A percentile compares a stretch with the other conserved stretches of the same genome.
phyloP scores from a whole-genome alignment of 2,329 filamentous ascomycete species.

The Ceratocystis lukuohia region DNA sequence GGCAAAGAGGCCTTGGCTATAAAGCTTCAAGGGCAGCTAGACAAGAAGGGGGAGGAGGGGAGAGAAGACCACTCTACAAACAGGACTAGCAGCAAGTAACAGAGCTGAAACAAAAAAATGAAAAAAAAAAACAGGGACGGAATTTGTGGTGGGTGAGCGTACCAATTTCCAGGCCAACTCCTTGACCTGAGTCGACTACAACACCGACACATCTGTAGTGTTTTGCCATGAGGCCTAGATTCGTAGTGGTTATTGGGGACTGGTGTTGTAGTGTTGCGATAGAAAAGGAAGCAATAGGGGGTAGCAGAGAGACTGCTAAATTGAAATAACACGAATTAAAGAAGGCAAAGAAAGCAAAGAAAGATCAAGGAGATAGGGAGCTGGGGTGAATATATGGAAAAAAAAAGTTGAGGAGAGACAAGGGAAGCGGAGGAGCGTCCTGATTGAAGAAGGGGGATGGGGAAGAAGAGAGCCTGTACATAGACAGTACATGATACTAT shows the following conservation, averaged over 20 bases:
- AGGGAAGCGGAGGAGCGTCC: neutral
- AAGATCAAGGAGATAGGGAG: neutral
- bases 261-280: neutral
- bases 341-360: neutral
- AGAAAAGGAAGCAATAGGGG: neutral
- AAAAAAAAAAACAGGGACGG: neutral
- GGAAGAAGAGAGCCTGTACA: neutral
- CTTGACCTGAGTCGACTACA: conserved; percentile 1
- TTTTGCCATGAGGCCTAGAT: neutral
- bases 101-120: neutral
- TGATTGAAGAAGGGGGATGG: neutral
- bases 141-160: neutral
- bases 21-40: neutral
- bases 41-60: neutral
- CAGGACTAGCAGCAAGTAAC: neutral
- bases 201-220: conserved; percentile 8
- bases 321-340: neutral
- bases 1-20: neutral
- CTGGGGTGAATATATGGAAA: conserved; percentile 6
- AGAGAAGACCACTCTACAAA: neutral
- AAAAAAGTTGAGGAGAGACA: neutral
- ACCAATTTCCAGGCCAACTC: conserved; percentile 10
- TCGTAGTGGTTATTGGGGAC: neutral
- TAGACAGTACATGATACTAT: neutral
- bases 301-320: neutral